Evolutionary conservation across 768 basidiomycete species (phyloP).

Genomic region (Auricularia heimuer): DNA sequence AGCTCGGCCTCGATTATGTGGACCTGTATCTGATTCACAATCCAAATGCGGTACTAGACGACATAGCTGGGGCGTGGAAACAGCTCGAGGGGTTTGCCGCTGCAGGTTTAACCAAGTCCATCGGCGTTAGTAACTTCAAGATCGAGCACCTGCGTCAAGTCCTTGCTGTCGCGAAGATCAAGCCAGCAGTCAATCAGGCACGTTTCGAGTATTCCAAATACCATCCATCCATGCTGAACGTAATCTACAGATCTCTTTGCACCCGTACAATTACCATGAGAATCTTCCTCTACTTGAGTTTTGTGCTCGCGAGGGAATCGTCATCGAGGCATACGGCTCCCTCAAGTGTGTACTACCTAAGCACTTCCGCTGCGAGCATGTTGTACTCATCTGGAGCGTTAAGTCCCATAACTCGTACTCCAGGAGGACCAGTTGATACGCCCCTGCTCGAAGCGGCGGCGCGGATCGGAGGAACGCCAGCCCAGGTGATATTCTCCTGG

Average conservation of each 20-base stretch:
- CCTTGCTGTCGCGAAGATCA: slow-evolving; percentile 39
- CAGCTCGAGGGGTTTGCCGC: slow-evolving; percentile 46
- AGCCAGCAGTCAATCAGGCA: slow-evolving; percentile 69
- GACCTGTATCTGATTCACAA: slow-evolving; percentile 65
- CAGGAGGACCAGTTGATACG: slow-evolving; percentile 49
- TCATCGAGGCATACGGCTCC: slow-evolving; percentile 56
- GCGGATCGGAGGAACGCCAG: slow-evolving; percentile 43
- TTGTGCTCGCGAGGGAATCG: slow-evolving; percentile 46
- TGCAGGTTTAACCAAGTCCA: slow-evolving; percentile 33
- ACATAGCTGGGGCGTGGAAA: slow-evolving; percentile 38
- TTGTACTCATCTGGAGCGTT: not conserved
- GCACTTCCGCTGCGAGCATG: not conserved
- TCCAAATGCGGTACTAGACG: slow-evolving; percentile 24
- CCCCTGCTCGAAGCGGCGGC: slow-evolving; percentile 43
- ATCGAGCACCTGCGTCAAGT: slow-evolving; percentile 42
- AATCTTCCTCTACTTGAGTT: slow-evolving; percentile 47
- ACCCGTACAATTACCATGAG: slow-evolving; percentile 61
- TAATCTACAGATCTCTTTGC: slow-evolving; percentile 44
- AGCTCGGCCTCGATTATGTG: slow-evolving; percentile 53
- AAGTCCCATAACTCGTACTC: slow-evolving; percentile 22
- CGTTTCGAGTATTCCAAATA: not conserved
- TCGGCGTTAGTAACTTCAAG: slow-evolving; percentile 64
- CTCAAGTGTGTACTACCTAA: slow-evolving; percentile 33
- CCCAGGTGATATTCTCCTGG: slow-evolving; percentile 65
- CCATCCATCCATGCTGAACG: slow-evolving; percentile 7